These are phyloP conservation scores for Vitis hybrid DNA, from an alignment of 177 flowering plant genomes.

Conservation along the genomic window DNA sequence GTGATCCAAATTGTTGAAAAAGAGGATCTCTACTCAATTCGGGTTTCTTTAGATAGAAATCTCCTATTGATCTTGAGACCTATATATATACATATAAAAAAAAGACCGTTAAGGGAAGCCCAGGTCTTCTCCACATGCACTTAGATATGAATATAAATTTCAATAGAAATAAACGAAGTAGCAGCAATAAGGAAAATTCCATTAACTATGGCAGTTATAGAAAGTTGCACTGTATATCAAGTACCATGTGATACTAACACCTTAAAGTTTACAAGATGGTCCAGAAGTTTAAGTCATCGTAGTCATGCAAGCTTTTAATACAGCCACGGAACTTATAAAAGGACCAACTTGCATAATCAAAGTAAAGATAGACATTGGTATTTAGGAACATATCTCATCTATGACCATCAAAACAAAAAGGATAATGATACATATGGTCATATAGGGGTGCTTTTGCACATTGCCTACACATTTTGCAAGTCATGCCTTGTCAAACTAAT, in stretches of 20 bases:
- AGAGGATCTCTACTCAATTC: slow-evolving; percentile 49
- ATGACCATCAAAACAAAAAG: too few species aligned
- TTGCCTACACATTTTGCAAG: too few species aligned
- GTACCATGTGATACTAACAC: background rate
- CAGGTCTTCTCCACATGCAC: background rate
- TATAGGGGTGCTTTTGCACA: too few species aligned
- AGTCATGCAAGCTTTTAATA: background rate
- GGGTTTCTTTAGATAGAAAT: slow-evolving; percentile 69
- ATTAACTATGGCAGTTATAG: background rate
- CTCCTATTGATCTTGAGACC: slow-evolving; percentile 89
- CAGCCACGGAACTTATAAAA: background rate
- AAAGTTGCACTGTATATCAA: background rate
- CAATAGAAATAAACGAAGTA: background rate
- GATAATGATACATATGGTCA: too few species aligned
- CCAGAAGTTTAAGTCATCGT: background rate
- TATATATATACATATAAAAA: slow-evolving; percentile 1
- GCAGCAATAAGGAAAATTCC: background rate
- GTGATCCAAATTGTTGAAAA: slow-evolving; percentile 39
- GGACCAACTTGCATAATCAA: background rate
- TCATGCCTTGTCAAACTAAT: too few species aligned
- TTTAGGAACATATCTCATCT: background rate
- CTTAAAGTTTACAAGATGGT: background rate
- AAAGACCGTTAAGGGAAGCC: background rate
- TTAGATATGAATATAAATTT: too few species aligned
- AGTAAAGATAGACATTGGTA: background rate